Conservation (phyloP, 441 rosid genomes). For the Capsella rubella region DNA sequence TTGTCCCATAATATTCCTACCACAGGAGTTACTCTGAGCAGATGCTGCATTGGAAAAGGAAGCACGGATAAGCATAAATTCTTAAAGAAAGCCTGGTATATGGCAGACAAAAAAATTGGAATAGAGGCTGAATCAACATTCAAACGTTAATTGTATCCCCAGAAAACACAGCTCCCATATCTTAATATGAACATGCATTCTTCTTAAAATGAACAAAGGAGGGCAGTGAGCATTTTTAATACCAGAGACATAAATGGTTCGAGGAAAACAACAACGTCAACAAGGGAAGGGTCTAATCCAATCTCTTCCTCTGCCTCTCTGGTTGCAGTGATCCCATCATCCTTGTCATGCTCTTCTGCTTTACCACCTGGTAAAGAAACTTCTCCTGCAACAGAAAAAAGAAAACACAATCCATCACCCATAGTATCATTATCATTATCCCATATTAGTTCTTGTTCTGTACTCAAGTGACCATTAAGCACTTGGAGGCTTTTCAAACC, state of each 20-base stretch:
- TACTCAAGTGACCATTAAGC: background rate
- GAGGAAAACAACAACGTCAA: slow-evolving; percentile 65
- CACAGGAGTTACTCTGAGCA: slow-evolving; percentile 79
- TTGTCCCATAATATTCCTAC: slow-evolving; percentile 65
- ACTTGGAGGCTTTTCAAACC: background rate
- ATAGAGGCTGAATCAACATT: slow-evolving; percentile 19
- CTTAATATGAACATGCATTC: background rate
- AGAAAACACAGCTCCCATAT: background rate
- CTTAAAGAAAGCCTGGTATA: slow-evolving; percentile 13
- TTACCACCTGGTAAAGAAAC: slow-evolving; percentile 92
- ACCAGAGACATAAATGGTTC: slow-evolving; percentile 91
- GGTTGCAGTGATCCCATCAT: slow-evolving; percentile 74
- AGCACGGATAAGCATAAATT: slow-evolving; percentile 29
- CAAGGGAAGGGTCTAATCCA: slow-evolving; percentile 82
- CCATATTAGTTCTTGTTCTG: background rate
- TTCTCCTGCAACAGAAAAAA: slow-evolving; percentile 61
- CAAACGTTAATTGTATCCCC: background rate
- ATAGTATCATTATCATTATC: slow-evolving; percentile 13
- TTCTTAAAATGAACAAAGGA: slow-evolving; percentile 1
- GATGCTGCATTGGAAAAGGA: slow-evolving; percentile 62
- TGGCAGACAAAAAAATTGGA: background rate
- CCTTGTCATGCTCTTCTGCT: slow-evolving; percentile 71
- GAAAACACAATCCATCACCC: background rate
- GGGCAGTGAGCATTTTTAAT: background rate
- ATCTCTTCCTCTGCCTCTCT: slow-evolving; percentile 91